Evolutionary conservation across 2,329 filamentous ascomycete species (phyloP).

Genomic region (Tricladium varicosporioides): DNA sequence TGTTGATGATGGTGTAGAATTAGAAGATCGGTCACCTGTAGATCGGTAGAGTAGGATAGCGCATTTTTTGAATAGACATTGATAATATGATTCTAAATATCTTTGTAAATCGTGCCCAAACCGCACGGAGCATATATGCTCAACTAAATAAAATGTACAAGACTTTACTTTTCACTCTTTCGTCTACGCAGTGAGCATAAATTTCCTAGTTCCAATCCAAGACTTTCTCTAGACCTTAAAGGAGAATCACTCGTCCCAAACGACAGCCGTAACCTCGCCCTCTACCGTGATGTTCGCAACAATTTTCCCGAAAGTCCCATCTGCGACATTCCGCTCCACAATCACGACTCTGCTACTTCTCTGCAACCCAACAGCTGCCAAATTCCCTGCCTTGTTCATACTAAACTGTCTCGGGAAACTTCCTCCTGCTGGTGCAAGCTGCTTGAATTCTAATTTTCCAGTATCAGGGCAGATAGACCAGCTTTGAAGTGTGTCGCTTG

Average conservation of each 20-base stretch:
- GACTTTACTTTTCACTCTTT: too few species aligned
- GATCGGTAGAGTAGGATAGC: too few species aligned
- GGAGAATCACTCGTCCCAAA: slow-evolving; percentile 30
- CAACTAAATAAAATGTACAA: too few species aligned
- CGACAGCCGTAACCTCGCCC: slow-evolving; percentile 29
- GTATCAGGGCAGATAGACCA: slow-evolving; percentile 53
- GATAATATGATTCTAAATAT: too few species aligned
- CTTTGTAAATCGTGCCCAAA: too few species aligned
- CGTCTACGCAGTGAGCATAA: too few species aligned
- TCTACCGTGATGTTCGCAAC: slow-evolving; percentile 24
- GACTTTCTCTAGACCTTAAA: not conserved
- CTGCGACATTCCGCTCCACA: slow-evolving; percentile 39
- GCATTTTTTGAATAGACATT: slow-evolving; percentile 6
- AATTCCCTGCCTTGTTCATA: slow-evolving; percentile 43
- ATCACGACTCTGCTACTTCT: slow-evolving; percentile 41
- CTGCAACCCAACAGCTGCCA: slow-evolving; percentile 47
- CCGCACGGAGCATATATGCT: too few species aligned
- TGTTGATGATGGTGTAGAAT: slow-evolving; percentile 44
- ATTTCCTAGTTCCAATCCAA: too few species aligned
- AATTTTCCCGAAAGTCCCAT: slow-evolving; percentile 39
- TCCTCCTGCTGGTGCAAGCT: slow-evolving; percentile 45
- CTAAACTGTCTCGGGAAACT: slow-evolving; percentile 45
- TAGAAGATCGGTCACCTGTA: slow-evolving; percentile 35
- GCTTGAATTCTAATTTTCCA: slow-evolving; percentile 41
- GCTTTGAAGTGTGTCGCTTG: slow-evolving; percentile 63